Evolutionary conservation across 192 early-diverging fungal species (phyloP).

Genomic region (Mortierella alpina): DNA sequence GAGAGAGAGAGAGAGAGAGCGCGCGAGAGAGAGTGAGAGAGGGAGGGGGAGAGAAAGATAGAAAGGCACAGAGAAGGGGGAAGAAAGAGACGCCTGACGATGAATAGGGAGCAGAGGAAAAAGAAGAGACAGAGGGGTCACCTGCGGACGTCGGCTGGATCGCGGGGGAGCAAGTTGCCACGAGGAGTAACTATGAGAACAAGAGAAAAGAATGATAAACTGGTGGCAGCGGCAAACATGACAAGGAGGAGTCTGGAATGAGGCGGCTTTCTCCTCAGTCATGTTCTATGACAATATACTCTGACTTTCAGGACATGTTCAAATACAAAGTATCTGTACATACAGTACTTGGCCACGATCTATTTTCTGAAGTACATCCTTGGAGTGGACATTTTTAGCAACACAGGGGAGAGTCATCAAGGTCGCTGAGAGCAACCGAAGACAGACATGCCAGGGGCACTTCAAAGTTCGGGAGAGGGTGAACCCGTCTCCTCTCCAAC

Average conservation of each 20-base stretch:
- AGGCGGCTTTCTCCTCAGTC: neutral
- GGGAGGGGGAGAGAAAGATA: neutral
- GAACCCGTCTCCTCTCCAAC: too few species aligned
- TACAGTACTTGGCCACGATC: too few species aligned
- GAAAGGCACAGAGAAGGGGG: neutral
- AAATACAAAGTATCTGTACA: slow-evolving; percentile 76
- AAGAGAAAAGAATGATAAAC: neutral
- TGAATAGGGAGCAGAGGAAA: neutral
- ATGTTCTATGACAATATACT: slow-evolving; percentile 6
- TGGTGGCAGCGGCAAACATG: too few species aligned
- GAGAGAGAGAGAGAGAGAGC: neutral
- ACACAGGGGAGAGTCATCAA: too few species aligned
- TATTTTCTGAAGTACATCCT: too few species aligned
- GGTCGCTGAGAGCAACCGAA: too few species aligned
- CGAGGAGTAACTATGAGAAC: neutral
- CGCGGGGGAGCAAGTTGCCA: neutral
- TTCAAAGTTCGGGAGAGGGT: too few species aligned
- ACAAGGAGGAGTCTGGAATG: neutral
- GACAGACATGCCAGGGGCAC: too few species aligned
- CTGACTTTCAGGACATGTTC: slow-evolving; percentile 75
- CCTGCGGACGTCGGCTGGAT: too few species aligned
- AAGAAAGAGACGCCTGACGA: neutral
- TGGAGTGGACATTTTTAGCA: too few species aligned
- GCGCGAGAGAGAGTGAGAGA: neutral
- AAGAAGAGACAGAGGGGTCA: neutral